phyloP scores from a whole-genome alignment of 2,329 filamentous ascomycete genomes.

The Metarhizium anisopliae region DNA sequence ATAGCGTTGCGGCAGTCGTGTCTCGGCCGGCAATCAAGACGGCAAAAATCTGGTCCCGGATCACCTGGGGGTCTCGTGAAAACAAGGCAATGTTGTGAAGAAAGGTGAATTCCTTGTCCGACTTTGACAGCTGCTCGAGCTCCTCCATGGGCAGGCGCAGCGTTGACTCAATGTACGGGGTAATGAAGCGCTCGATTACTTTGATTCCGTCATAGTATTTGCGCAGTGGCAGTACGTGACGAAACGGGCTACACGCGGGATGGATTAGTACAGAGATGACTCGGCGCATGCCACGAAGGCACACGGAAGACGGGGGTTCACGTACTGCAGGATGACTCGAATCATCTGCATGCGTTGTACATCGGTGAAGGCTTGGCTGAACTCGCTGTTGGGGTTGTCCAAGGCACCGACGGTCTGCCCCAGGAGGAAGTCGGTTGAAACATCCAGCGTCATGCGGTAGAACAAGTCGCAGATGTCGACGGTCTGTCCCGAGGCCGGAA shows the following conservation, averaged over 20 bases:
- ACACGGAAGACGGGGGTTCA: neutral
- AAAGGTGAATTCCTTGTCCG: slow-evolving; percentile 71
- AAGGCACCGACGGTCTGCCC: slow-evolving; percentile 32
- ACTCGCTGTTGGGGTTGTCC: slow-evolving; percentile 50
- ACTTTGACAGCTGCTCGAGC: slow-evolving; percentile 58
- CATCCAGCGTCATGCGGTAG: slow-evolving; percentile 75
- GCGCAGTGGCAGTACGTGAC: slow-evolving; percentile 51
- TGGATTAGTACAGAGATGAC: neutral
- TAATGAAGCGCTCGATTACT: slow-evolving; percentile 66
- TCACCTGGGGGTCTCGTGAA: slow-evolving; percentile 60
- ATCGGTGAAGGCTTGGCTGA: slow-evolving; percentile 74
- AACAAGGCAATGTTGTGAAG: slow-evolving; percentile 75
- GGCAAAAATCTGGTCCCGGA: slow-evolving; percentile 79
- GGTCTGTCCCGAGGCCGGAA: slow-evolving; percentile 36
- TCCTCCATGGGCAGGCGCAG: slow-evolving; percentile 62
- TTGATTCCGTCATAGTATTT: slow-evolving; percentile 56
- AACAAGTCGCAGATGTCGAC: slow-evolving; percentile 69
- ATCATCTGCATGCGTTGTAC: slow-evolving; percentile 61
- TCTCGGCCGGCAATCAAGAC: slow-evolving; percentile 79
- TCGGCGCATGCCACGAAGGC: too few species aligned
- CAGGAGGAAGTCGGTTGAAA: slow-evolving; percentile 77
- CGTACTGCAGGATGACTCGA: slow-evolving; percentile 12
- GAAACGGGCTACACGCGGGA: slow-evolving; percentile 45
- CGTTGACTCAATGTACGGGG: slow-evolving; percentile 67
- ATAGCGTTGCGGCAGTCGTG: slow-evolving; percentile 75